Base-by-base conservation (phyloP, 768 basidiomycete species). In the Lactarius trivialis region DNA sequence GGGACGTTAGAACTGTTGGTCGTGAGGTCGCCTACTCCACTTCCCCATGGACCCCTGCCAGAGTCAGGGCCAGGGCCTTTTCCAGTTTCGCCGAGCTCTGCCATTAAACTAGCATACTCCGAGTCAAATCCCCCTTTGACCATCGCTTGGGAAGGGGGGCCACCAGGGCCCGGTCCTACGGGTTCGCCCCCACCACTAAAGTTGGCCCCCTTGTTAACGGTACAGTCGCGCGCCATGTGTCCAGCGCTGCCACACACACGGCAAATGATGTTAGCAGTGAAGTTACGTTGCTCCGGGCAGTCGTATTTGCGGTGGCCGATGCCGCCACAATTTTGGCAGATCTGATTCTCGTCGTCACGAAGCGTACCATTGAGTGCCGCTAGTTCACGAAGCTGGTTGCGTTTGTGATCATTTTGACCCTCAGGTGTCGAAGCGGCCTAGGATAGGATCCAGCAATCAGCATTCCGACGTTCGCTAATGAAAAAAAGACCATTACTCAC, bases 371-470 rank as follows among this genome's bases (percentile, higher is more conserved):
- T 99, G 60, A 99, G 78, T 21, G 94, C 94, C 19, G 97, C 97
- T 51, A 99, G 83, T 73, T 99, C 97, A 69, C 97, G 91, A 50
- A 99, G 85, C 76, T 99, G 97, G 71, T 96, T 98, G 57, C 96
- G 90, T 75, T 99, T 99, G 79, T 99, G 97, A 70, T 97, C 96
- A 73, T 99, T 99, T 76, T 99, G 94, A 33, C 95, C 97, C 79
- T 99, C 97, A 7, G 97, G 97, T 7, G 95, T 97, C 15, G 96
- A 98, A 14, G 97, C 97, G 63, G 97, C 97, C 96, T 98, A 70
- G 0, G 45, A 60, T 51, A 7, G 58, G 7, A 34, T n/a, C 3
- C 17, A 24, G 33, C 15, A 43, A 55, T 64, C 14, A 69, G 59
- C 26, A 41, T 32, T 55, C 58, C 39, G 24, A 36, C 12, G 7